These are phyloP conservation scores for Diplocarpon rosae DNA, from an alignment of 2,329 filamentous ascomycete genomes.

Conservation along the genomic window DNA sequence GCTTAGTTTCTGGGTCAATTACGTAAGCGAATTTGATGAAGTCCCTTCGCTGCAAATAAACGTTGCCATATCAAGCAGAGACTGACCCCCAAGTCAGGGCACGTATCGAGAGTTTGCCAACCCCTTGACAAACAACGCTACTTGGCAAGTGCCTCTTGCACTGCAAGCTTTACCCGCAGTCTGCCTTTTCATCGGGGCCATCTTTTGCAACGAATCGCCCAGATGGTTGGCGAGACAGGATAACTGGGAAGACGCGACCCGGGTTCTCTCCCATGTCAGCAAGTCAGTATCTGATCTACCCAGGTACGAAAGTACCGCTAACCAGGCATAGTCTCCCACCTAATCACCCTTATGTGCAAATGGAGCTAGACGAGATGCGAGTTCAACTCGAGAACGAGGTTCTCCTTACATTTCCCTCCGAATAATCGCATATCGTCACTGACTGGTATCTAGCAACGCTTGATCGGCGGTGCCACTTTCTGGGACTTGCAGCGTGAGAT, in stretches of 20 bases:
- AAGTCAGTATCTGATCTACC: slow-evolving; percentile 19
- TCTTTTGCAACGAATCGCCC: slow-evolving; percentile 49
- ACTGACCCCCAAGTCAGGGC: slow-evolving; percentile 10
- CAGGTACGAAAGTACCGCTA: slow-evolving; percentile 13
- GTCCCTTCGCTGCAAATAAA: background rate
- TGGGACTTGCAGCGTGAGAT: slow-evolving; percentile 49
- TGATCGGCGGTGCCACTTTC: slow-evolving; percentile 37
- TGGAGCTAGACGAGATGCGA: slow-evolving; percentile 38
- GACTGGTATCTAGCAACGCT: slow-evolving; percentile 16
- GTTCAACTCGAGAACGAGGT: slow-evolving; percentile 39
- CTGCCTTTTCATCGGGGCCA: slow-evolving; percentile 48
- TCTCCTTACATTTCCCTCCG: background rate
- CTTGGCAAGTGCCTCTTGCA: slow-evolving; percentile 51
- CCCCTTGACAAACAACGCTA: slow-evolving; percentile 33
- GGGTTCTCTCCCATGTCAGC: slow-evolving; percentile 41
- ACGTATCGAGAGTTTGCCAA: slow-evolving; percentile 28
- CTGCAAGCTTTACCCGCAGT: slow-evolving; percentile 55
- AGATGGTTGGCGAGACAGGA: slow-evolving; percentile 58
- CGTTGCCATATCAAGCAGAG: background rate
- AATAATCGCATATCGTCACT: no score
- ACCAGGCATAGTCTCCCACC: slow-evolving; percentile 38
- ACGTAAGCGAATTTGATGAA: slow-evolving; percentile 40
- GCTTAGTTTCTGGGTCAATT: slow-evolving; percentile 33
- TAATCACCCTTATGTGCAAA: slow-evolving; percentile 41
- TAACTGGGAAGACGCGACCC: slow-evolving; percentile 52